phyloP scores from a whole-genome alignment of 768 basidiomycete species.

The Leucosporidium creatinivorum region DNA sequence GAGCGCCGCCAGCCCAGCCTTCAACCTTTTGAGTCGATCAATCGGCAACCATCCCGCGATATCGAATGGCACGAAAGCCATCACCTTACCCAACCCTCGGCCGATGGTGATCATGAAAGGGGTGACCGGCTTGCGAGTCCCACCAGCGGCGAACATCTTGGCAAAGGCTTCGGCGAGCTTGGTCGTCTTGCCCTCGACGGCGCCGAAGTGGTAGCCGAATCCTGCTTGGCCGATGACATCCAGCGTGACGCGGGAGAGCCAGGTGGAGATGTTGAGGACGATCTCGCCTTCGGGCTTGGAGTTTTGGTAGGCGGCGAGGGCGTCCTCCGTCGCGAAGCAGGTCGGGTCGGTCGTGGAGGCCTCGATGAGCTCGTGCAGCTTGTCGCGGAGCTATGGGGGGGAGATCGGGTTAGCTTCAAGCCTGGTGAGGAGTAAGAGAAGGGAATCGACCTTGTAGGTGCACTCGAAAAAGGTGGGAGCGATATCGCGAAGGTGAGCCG shows the following conservation, averaged over 20 bases:
- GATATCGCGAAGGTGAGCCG: slow-evolving; percentile 18
- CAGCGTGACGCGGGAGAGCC: slow-evolving; percentile 41
- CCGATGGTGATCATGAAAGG: neutral
- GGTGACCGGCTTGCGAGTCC: neutral
- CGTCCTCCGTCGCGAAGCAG: slow-evolving; percentile 1
- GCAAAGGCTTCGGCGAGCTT: slow-evolving; percentile 29
- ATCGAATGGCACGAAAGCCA: slow-evolving; percentile 20
- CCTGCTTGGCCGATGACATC: slow-evolving; percentile 34
- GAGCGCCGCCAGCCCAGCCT: slow-evolving; percentile 21
- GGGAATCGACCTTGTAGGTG: slow-evolving; percentile 11
- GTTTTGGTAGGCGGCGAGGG: neutral
- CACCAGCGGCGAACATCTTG: slow-evolving; percentile 19
- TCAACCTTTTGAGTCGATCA: slow-evolving; percentile 2
- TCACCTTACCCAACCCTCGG: slow-evolving; percentile 11
- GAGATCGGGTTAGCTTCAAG: no score
- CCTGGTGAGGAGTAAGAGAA: no score
- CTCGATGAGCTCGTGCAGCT: slow-evolving; percentile 7
- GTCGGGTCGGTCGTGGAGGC: neutral
- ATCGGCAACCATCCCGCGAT: slow-evolving; percentile 24
- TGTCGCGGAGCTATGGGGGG: slow-evolving; percentile 12
- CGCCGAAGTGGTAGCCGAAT: slow-evolving; percentile 31
- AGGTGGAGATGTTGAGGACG: slow-evolving; percentile 40
- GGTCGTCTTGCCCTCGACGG: slow-evolving; percentile 16
- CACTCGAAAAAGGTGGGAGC: slow-evolving; percentile 28
- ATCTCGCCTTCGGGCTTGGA: slow-evolving; percentile 1